phyloP scores from a whole-genome alignment of 148 eudicot genomes.

The Tetragonia tetragonoides region DNA sequence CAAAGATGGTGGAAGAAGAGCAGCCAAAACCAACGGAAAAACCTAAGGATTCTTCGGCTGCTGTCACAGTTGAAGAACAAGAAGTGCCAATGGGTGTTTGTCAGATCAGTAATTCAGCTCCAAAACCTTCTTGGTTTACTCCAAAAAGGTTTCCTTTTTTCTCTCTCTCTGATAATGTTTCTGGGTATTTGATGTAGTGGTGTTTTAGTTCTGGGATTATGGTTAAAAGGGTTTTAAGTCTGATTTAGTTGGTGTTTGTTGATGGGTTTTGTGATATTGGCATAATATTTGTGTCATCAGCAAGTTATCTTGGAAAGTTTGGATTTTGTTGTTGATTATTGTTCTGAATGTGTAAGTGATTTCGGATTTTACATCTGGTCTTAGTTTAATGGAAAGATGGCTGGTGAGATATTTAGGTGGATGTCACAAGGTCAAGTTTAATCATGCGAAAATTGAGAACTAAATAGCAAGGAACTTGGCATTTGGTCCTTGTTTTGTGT shows the following conservation, averaged over 20 bases:
- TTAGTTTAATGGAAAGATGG: not conserved
- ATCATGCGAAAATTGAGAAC: not conserved
- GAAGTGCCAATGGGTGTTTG: conserved; percentile 19
- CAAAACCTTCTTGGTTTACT: conserved; percentile 75
- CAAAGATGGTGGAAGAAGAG: conserved; percentile 32
- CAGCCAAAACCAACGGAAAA: conserved; percentile 27
- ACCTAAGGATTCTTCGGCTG: conserved; percentile 29
- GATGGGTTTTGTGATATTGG: not conserved
- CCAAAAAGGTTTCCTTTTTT: conserved; percentile 51
- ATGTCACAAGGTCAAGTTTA: not conserved
- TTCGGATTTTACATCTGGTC: not conserved
- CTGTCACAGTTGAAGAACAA: conserved; percentile 33
- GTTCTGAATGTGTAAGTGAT: not conserved
- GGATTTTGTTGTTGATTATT: not conserved
- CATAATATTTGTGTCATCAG: not conserved
- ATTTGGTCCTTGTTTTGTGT: not conserved
- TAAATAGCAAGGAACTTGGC: not conserved
- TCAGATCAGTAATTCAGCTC: conserved; percentile 23
- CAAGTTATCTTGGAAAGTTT: not conserved
- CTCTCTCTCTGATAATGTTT: not conserved
- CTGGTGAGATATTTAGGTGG: not conserved
- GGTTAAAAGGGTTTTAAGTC: not conserved
- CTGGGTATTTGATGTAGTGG: not conserved
- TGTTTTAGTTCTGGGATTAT: not conserved
- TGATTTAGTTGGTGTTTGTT: not conserved